These are phyloP conservation scores for Jackrogersella multiformis DNA, from an alignment of 495 filamentous ascomycete species.

Conservation along the genomic window DNA sequence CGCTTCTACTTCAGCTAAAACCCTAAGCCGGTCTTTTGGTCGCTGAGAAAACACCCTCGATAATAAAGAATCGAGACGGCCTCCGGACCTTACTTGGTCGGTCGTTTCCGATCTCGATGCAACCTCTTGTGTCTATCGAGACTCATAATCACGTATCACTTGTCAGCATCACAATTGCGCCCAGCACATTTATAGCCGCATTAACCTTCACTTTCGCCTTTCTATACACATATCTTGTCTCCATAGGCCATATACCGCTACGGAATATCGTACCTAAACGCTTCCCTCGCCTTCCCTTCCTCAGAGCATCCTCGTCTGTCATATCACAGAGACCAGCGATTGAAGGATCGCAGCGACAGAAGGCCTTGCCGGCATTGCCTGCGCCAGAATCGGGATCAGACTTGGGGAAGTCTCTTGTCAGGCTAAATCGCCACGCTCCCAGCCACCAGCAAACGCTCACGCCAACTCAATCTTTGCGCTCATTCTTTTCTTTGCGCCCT, in stretches of 20 bases:
- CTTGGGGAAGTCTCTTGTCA: conserved; percentile 47
- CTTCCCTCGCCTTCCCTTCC: conserved; percentile 33
- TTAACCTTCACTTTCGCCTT: conserved; percentile 62
- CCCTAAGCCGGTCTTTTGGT: conserved; percentile 2
- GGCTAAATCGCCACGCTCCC: conserved; percentile 23
- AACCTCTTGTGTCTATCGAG: conserved; percentile 61
- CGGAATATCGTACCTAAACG: conserved; percentile 32
- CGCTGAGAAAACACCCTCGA: not conserved
- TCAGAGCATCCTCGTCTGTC: conserved; percentile 16
- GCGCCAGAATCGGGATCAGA: conserved; percentile 41
- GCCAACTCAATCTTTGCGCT: conserved; percentile 39
- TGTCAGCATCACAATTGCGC: conserved; percentile 62
- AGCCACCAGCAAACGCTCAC: conserved; percentile 15
- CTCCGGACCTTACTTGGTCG: conserved; percentile 20
- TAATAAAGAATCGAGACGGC: conserved; percentile 24
- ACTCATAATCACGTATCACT: conserved; percentile 62
- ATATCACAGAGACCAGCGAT: conserved; percentile 24
- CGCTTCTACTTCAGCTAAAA: not conserved
- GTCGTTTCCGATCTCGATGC: conserved; percentile 51
- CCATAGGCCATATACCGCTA: conserved; percentile 41
- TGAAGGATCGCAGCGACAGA: conserved; percentile 27
- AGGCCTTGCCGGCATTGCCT: conserved; percentile 40
- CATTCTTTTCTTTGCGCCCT: conserved; percentile 41
- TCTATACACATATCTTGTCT: conserved; percentile 58
- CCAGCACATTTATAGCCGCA: conserved; percentile 60